Conservation (phyloP, 768 basidiomycete species). For the Lactarius psammicola region DNA sequence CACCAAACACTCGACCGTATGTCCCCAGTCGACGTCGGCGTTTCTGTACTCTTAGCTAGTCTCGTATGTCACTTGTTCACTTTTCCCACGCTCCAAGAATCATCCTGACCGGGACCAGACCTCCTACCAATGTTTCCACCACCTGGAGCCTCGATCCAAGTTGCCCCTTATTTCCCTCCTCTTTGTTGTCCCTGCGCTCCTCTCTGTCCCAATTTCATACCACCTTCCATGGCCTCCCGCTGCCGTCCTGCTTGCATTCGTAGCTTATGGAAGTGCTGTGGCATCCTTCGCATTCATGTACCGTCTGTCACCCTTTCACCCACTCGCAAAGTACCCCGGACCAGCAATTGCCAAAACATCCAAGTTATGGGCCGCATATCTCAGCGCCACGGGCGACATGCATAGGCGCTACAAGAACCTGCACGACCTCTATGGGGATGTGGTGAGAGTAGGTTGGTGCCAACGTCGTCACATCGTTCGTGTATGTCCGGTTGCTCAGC, state of each 20-base stretch:
- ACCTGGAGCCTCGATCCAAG: not conserved
- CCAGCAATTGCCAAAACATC: slow-evolving; percentile 34
- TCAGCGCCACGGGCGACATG: slow-evolving; percentile 32
- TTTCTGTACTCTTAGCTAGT: not conserved
- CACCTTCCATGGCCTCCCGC: not conserved
- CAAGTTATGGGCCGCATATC: slow-evolving; percentile 33
- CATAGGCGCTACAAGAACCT: slow-evolving; percentile 35
- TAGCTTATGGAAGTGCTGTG: not conserved
- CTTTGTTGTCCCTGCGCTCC: not conserved
- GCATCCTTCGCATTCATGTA: not conserved
- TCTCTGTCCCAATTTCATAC: not conserved
- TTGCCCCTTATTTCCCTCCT: not conserved
- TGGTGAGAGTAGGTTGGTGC: slow-evolving; percentile 40
- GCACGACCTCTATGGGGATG: slow-evolving; percentile 40
- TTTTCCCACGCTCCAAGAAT: not conserved
- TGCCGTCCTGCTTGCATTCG: not conserved
- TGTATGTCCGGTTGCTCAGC: no score
- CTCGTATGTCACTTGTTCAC: not conserved
- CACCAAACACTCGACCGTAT: not conserved
- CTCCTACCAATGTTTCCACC: not conserved
- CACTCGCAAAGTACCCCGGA: slow-evolving; percentile 37
- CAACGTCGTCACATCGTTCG: not conserved
- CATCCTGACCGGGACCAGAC: not conserved
- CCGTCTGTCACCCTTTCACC: not conserved
- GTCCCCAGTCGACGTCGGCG: not conserved